These are phyloP conservation scores for Carex myosuroides DNA, from an alignment of 176 grass and related monocot genomes.

Conservation along the genomic window DNA sequence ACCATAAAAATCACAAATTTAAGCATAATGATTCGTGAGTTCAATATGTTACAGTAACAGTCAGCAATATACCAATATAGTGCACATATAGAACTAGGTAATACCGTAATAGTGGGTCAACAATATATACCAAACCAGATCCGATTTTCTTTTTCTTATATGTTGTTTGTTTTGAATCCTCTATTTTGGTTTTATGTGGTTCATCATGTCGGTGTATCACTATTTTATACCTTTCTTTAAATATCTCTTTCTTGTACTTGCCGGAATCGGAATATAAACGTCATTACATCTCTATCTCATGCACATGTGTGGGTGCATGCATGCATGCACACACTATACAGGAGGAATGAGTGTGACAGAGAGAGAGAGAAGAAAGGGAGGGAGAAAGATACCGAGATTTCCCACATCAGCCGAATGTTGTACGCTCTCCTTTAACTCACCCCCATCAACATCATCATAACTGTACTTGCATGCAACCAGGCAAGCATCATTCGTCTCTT, in stretches of 20 bases:
- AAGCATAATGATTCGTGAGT: background rate
- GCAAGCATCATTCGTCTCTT: slow-evolving; percentile 1
- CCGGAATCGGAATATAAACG: background rate
- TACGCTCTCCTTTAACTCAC: background rate
- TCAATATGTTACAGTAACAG: background rate
- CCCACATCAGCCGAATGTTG: slow-evolving; percentile 8
- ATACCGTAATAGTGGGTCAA: background rate
- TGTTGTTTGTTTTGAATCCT: background rate
- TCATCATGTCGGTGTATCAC: background rate
- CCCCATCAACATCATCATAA: background rate
- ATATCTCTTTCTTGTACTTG: background rate
- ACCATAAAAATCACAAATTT: background rate
- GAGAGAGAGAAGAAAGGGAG: background rate
- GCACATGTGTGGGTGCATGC: background rate
- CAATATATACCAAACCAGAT: background rate
- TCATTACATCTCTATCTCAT: background rate
- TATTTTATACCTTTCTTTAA: background rate
- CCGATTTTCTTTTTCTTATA: background rate
- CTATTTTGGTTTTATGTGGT: background rate
- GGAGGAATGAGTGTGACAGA: background rate
- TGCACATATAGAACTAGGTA: background rate
- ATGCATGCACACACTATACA: background rate
- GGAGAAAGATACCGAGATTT: background rate
- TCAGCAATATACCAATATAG: background rate
- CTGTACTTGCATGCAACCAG: slow-evolving; percentile 16